Percentiles rank a stretch among this genome's conserved stretches.
These are phyloP conservation scores for Fagus sylvatica DNA, from an alignment of 306 rosid species.

Conservation along the genomic window DNA sequence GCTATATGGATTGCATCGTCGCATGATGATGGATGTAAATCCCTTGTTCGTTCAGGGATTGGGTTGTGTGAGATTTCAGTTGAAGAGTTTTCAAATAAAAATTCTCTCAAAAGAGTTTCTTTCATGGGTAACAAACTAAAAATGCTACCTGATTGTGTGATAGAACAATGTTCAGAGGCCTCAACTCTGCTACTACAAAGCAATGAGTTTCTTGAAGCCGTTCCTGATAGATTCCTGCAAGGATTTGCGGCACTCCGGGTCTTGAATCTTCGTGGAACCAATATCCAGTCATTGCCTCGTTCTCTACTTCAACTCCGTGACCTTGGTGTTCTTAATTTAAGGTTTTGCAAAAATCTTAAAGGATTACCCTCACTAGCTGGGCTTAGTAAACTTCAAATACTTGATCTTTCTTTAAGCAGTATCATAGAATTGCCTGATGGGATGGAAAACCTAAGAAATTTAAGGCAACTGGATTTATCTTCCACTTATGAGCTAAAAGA, in stretches of 20 bases:
- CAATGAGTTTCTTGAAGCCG: too few species aligned
- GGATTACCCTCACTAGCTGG: background rate
- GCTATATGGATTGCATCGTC: background rate
- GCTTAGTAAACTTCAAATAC: constrained; percentile 11
- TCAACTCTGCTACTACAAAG: constrained; percentile 10
- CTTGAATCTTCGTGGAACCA: constrained; percentile 10
- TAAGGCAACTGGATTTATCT: constrained; percentile 5
- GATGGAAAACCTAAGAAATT: constrained; percentile 1
- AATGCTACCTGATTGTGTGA: background rate
- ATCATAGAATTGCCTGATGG: constrained; percentile 17
- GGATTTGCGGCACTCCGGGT: constrained; percentile 6
- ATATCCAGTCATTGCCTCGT: constrained; percentile 15
- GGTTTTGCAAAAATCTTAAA: background rate
- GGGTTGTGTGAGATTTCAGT: background rate
- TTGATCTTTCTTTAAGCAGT: constrained; percentile 8
- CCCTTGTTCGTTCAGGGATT: background rate
- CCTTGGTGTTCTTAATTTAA: constrained; percentile 15
- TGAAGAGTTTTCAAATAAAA: background rate
- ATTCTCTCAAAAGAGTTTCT: constrained; percentile 12
- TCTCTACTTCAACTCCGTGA: constrained; percentile 23
- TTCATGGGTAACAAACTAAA: constrained; percentile 6
- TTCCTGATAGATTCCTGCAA: constrained; percentile 6
- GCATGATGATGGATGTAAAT: background rate
- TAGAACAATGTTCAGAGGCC: background rate
- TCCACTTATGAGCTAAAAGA: background rate